Evolutionary conservation across 2,329 filamentous ascomycete genomes (phyloP), one percentile per base, ranked within the genome.

Genomic region (Penicillium sp.): DNA sequence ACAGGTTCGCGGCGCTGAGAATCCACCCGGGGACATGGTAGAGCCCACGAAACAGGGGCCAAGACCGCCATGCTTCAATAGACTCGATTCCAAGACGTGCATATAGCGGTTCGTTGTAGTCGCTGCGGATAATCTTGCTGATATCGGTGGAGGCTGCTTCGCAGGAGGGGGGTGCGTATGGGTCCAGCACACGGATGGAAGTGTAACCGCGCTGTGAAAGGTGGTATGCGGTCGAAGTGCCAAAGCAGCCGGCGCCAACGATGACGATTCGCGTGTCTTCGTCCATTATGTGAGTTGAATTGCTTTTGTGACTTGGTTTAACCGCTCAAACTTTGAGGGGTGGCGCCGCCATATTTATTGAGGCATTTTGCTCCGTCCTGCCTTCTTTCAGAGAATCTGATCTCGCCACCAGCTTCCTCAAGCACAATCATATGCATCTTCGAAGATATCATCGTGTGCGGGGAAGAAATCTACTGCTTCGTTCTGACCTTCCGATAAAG

Each of bases 31-130:
- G 49, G 4, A 58, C 56, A 49, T 66, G 62, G 35, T 65, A 65
- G 7, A 67, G 58, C 8, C 58, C 63, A 9, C 45, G 27, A 43
- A 62, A 66, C 48, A 67, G 12, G 2, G 57, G 27, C 36, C 49
- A 57, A 6, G 49, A 48, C 35, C 42, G 39, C 62, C 58, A 64
- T 3, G 44, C 58, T 13, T 54, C 38, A 19, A 63, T 62, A 13
- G 63, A 53, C 36, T 66, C 64, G 8, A 63, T 36, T 21, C 53
- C 63, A 6, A 68, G 54, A n/a, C 53, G 31, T 21, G 57, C 59
- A 48, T 67, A 67, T 12, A 71, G 45, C 5, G 59, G 61, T 39
- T 67, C 62, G 21, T 60, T 57, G 29, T 68, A 68, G 17, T 67
- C 65, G 3, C 36, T 53, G 19, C 66, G 59, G 23, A 68, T 65